These are phyloP conservation scores for Gnomoniopsis smithogilvyi DNA, from an alignment of 2,329 filamentous ascomycete genomes.

Conservation along the genomic window DNA sequence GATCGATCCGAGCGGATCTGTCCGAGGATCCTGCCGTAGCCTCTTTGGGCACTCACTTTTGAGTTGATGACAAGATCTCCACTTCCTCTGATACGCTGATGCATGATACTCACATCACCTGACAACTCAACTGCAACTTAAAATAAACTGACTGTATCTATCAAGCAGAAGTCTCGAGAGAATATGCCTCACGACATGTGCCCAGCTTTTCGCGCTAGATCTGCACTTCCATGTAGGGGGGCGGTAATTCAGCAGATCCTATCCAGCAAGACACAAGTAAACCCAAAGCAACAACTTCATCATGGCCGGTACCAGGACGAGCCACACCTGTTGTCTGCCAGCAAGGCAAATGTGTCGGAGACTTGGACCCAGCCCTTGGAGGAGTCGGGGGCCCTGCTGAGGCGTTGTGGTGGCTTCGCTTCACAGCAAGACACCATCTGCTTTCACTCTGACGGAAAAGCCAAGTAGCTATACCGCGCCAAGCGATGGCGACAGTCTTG, in stretches of 20 bases:
- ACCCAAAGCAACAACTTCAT: background rate
- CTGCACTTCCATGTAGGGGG: background rate
- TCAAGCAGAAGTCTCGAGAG: background rate
- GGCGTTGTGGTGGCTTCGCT: background rate
- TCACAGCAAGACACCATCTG: background rate
- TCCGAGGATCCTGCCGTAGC: background rate
- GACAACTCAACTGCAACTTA: background rate
- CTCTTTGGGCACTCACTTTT: background rate
- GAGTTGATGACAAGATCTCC: background rate
- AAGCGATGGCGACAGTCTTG: background rate
- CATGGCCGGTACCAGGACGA: background rate
- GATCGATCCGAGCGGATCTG: background rate
- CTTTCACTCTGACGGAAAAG: background rate
- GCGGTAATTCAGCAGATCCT: too few relatives aligned
- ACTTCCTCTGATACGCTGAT: background rate
- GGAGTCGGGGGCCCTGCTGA: background rate
- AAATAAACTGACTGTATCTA: background rate
- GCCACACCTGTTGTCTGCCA: background rate
- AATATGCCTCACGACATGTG: slow-evolving; percentile 7
- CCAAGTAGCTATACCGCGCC: background rate
- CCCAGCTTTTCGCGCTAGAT: background rate
- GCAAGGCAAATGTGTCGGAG: background rate
- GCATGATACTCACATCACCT: background rate
- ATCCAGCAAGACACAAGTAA: too few relatives aligned
- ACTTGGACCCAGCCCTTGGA: background rate